Evolutionary conservation across 768 basidiomycete species (phyloP), one percentile per base, ranked within the genome.

Genomic region (Saitozyma podzolica): DNA sequence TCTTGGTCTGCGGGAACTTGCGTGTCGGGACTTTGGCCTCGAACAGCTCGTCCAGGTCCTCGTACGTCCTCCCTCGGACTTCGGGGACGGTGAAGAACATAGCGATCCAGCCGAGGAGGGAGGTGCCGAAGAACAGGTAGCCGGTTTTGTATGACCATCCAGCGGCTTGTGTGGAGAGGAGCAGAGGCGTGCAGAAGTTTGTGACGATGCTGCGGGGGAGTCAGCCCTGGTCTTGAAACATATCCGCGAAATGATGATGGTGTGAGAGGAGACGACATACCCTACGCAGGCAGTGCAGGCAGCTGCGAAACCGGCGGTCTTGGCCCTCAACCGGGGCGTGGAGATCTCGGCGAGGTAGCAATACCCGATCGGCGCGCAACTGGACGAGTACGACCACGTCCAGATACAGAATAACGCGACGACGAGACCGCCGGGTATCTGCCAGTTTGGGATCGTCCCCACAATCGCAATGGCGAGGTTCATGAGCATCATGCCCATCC

Each of bases 11-110:
- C 19, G 9, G n/a, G 11, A 48, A 59, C 42, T 54, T 50, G 49
- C 64, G 41, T 1, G 67, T 64, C 1, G 65, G 54, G 1, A 63
- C 59, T 13, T 51, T 29, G 1, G 55, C 16, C 39, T 66, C 65
- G 61, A 69, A 74, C 6, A 74, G 56, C 43, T 58, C 56, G 61
- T 74, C 72, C 58, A 74, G 58, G 37, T 67, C 58, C 56, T 71
- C 72, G 51, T 71, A 63, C 13, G 62, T 40, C 16, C 50, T 50
- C 0, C 69, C 68, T 43, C 66, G 67, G 40, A 56, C 45, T 43
- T 73, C 71, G n/a, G 71, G 71, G 16, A 73, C 54, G 42, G 68
- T 54, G 59, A 69, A 69, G 58, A 49, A 72, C 11, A 54, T 54
- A 2, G 52, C 52, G 39, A 54, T 54, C 52, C 52, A 54, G 19